Base-by-base conservation (phyloP, 805 yeast species). In the Zygoascus biomembranicola region DNA sequence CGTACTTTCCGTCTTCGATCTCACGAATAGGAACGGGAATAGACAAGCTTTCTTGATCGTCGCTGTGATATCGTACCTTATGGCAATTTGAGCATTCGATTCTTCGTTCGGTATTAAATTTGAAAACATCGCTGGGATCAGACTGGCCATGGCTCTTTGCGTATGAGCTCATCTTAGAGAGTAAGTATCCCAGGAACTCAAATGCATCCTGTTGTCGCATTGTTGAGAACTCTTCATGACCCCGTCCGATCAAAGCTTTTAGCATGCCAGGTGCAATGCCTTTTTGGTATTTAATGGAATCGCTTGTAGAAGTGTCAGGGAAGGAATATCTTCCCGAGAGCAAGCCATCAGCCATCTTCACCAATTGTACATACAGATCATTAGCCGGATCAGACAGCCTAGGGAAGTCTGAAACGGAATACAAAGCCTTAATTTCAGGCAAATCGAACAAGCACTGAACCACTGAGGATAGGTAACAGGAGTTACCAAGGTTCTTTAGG, bases 201-300 rank as follows among this genome's bases (percentile, higher is more conserved):
- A 83, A 86, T 0, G 98, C 94, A 72, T 94, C 99, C 67, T 94
- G 99, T 66, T 94, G 99, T 60, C 82, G 80, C 76, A 84, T 87
- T 0, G 96, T 83, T 46, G 83, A 75, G 61, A 94, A 94, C 63
- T 94, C 99, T 16, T 75, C 74, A 66, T 94, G 95, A 39, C 80
- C 80, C 50, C 77, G 77, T 2, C 97, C 97, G 51, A 94, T 74
- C 26, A 89, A 71, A 8, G 79, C 72, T 66, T 92, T 92, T 69
- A 94, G 83, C 48, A 85, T 76, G 0, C 79, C 73, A 0, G 97
- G 97, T 51, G 80, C 78, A 18, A 94, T 76, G 5, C 98, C 97
- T 43, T 73, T 63, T 64, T 88, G 94, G 66, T 82, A 87, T 26
- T 51, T 53, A 5, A 46, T 32, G 31, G 49, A 14, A 20, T 43